These are phyloP conservation scores for Trichoderma virens DNA, from an alignment of 495 filamentous ascomycete species.

Conservation along the genomic window DNA sequence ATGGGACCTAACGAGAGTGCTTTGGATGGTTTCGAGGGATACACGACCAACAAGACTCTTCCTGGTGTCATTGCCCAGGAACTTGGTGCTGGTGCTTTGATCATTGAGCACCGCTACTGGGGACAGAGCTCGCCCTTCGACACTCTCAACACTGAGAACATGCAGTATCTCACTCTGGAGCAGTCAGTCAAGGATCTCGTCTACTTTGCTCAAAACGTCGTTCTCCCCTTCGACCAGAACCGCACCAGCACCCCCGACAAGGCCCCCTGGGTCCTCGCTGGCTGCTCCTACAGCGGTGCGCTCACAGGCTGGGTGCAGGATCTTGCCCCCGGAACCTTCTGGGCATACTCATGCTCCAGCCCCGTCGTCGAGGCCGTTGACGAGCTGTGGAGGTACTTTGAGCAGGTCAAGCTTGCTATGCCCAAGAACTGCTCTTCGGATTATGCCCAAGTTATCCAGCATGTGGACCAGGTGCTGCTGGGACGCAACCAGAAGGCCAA, in stretches of 20 bases:
- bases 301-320: conserved; percentile 55
- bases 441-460: conserved; percentile 44
- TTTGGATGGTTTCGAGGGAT: conserved; percentile 42
- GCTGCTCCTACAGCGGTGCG: conserved; percentile 60
- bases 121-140: conserved; percentile 53
- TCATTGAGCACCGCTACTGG: conserved; percentile 58
- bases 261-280: conserved; percentile 57
- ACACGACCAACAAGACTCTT: conserved; percentile 42
- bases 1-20: conserved; percentile 53
- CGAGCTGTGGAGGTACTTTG: conserved; percentile 62
- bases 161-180: conserved; percentile 55
- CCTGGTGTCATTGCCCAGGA: conserved; percentile 46
- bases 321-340: conserved; percentile 54
- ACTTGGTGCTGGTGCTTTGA: conserved; percentile 47
- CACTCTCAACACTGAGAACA: conserved; percentile 44
- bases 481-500: conserved; percentile 38
- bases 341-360: conserved; percentile 58
- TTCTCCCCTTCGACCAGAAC: conserved; percentile 49
- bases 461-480: conserved; percentile 44
- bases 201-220: conserved; percentile 53
- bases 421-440: conserved; percentile 58
- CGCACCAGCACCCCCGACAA: conserved; percentile 43
- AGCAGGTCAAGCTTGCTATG: conserved; percentile 53
- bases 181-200: conserved; percentile 55
- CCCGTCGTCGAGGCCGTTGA: conserved; percentile 56